Conservation (phyloP, 2,329 filamentous ascomycete species). For the Monosporascus cannonballus region DNA sequence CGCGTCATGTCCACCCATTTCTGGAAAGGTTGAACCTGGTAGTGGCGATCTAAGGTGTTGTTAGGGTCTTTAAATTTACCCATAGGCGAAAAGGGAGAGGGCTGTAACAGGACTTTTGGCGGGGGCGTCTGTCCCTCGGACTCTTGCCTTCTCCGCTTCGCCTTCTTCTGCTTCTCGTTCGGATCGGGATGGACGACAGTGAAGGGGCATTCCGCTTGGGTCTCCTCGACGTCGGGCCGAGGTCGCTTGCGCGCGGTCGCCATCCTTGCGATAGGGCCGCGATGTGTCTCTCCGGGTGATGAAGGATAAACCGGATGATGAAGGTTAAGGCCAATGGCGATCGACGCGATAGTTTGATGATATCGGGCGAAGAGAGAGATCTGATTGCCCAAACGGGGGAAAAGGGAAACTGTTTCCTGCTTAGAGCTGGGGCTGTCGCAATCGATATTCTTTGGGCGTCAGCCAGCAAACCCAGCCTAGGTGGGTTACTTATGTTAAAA, state of each 20-base stretch:
- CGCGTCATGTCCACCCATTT: slow-evolving; percentile 53
- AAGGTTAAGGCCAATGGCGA: neutral
- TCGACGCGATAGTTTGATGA: neutral
- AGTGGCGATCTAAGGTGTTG: slow-evolving; percentile 49
- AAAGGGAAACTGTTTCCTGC: slow-evolving; percentile 1
- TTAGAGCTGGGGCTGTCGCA: neutral
- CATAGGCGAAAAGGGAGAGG: slow-evolving; percentile 47
- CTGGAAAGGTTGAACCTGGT: slow-evolving; percentile 45
- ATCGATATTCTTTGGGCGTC: neutral
- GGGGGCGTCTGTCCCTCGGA: slow-evolving; percentile 34
- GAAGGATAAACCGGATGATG: neutral
- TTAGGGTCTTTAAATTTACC: slow-evolving; percentile 47
- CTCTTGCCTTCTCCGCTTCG: slow-evolving; percentile 37
- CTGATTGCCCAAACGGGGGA: neutral
- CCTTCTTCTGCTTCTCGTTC: slow-evolving; percentile 43
- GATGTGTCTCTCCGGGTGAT: neutral
- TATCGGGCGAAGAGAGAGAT: neutral
- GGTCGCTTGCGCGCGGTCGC: slow-evolving; percentile 44
- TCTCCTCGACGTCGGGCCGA: slow-evolving; percentile 40
- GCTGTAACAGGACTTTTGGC: slow-evolving; percentile 40
- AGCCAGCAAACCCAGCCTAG: neutral
- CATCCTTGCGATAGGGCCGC: slow-evolving; percentile 22
- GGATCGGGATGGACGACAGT: slow-evolving; percentile 38
- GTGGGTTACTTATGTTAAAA: neutral
- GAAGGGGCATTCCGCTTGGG: slow-evolving; percentile 52